Percentiles rank a stretch among this genome's conserved stretches.
Evolutionary conservation across 257 asterid genomes (phyloP).

Genomic region (Lavandula angustifolia): DNA sequence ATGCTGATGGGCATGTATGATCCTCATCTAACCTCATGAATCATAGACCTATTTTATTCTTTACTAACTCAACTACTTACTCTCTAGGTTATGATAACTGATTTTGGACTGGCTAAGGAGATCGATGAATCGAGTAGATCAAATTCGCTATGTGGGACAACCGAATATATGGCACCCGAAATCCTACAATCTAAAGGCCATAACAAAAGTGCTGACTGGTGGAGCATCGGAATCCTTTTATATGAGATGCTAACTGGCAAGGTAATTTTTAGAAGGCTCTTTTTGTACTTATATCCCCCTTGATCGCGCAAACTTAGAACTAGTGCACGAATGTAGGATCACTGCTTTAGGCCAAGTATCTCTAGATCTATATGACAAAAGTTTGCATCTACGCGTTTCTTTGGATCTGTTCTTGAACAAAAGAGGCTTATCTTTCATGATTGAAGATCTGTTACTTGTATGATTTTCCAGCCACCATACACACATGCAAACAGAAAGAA

Average conservation of each 20-base stretch:
- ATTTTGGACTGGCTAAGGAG: constrained; percentile 94
- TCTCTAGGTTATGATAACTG: constrained; percentile 82
- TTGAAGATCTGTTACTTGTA: not conserved
- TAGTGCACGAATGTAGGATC: too few species aligned
- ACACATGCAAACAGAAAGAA: constrained; percentile 81
- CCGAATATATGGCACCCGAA: constrained; percentile 97
- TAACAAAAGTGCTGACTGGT: constrained; percentile 89
- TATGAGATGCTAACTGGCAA: constrained; percentile 90
- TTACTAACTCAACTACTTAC: constrained; percentile 24
- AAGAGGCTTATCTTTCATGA: not conserved
- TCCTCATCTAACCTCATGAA: constrained; percentile 20
- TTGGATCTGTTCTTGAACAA: constrained; percentile 3
- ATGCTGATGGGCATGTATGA: constrained; percentile 89
- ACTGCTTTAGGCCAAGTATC: not conserved
- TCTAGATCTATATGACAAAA: not conserved
- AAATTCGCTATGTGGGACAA: constrained; percentile 89
- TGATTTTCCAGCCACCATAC: constrained; percentile 69
- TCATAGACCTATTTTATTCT: constrained; percentile 6
- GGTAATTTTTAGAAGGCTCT: constrained; percentile 42
- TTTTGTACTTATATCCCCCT: not conserved
- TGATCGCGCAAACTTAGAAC: not conserved
- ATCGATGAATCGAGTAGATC: constrained; percentile 85
- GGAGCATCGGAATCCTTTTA: constrained; percentile 89
- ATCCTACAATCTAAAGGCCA: constrained; percentile 79
- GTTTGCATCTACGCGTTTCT: not conserved